phyloP scores from a whole-genome alignment of 164 flowering plant species.

The Cinnamomum micranthum region DNA sequence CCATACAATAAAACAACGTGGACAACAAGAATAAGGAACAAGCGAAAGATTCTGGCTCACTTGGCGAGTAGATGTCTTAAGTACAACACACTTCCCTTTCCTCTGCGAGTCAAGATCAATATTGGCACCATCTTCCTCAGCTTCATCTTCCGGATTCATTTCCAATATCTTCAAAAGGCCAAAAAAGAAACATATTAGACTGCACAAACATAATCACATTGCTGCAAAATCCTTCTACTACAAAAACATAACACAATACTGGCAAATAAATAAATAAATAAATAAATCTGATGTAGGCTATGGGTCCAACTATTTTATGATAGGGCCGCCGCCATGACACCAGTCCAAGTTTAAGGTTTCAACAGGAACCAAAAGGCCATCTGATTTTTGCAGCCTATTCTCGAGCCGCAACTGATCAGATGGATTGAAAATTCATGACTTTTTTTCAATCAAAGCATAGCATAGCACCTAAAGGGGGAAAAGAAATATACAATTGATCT shows the following conservation, averaged over 20 bases:
- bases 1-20: not conserved
- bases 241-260: not conserved
- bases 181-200: not conserved
- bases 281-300: no score
- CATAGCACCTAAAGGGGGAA: no score
- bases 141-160: constrained; percentile 96
- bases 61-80: constrained; percentile 94
- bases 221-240: not conserved
- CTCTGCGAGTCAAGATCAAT: constrained; percentile 94
- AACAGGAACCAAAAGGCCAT: no score
- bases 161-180: constrained; percentile 58
- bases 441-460: no score
- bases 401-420: no score
- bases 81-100: constrained; percentile 91
- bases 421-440: no score
- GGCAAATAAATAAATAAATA: no score
- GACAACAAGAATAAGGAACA: not conserved
- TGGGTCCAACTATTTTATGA: no score
- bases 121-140: constrained; percentile 97
- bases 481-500: no score
- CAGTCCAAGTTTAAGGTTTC: no score
- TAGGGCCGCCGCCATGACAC: no score
- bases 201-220: not conserved
- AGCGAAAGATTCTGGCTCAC: constrained; percentile 21
- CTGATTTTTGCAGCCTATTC: no score